Percentiles rank a stretch among this genome's conserved stretches.
phyloP scores from a whole-genome alignment of 495 filamentous ascomycete genomes.

The Bryoglossum gracile region DNA sequence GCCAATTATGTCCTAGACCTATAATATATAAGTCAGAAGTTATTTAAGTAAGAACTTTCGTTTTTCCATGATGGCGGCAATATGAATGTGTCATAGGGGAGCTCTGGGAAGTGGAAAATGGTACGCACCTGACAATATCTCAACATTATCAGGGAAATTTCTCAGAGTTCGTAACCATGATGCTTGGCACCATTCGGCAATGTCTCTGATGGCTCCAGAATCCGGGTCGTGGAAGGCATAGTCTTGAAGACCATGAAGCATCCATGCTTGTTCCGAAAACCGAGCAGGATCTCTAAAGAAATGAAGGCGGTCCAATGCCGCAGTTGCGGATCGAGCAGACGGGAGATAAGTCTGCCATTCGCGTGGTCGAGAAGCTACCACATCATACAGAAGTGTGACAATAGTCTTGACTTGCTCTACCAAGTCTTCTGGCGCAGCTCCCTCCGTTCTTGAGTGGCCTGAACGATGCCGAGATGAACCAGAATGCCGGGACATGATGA shows the following conservation, averaged over 20 bases:
- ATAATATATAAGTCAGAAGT: slow-evolving; percentile 4
- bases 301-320: slow-evolving; percentile 28
- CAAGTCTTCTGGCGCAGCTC: slow-evolving; percentile 11
- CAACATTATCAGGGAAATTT: slow-evolving; percentile 34
- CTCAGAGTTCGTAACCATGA: slow-evolving; percentile 38
- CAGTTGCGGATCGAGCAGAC: slow-evolving; percentile 30
- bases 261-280: slow-evolving; percentile 35
- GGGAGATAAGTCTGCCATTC: slow-evolving; percentile 28
- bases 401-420: slow-evolving; percentile 22
- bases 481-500: slow-evolving; percentile 20
- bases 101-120: no score
- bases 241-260: slow-evolving; percentile 39
- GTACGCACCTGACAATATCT: slow-evolving; percentile 35
- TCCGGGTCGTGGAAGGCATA: slow-evolving; percentile 42
- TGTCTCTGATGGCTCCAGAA: slow-evolving; percentile 35
- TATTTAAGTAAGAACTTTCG: neutral
- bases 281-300: slow-evolving; percentile 32
- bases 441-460: slow-evolving; percentile 9
- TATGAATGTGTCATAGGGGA: no score
- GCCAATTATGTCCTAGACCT: slow-evolving; percentile 44
- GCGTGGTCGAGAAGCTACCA: slow-evolving; percentile 18
- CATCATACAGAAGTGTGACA: slow-evolving; percentile 19
- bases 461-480: slow-evolving; percentile 13
- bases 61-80: no score
- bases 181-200: slow-evolving; percentile 40